Conservation (phyloP, 2,329 filamentous ascomycete genomes). For the Penicillium brevicompactum region DNA sequence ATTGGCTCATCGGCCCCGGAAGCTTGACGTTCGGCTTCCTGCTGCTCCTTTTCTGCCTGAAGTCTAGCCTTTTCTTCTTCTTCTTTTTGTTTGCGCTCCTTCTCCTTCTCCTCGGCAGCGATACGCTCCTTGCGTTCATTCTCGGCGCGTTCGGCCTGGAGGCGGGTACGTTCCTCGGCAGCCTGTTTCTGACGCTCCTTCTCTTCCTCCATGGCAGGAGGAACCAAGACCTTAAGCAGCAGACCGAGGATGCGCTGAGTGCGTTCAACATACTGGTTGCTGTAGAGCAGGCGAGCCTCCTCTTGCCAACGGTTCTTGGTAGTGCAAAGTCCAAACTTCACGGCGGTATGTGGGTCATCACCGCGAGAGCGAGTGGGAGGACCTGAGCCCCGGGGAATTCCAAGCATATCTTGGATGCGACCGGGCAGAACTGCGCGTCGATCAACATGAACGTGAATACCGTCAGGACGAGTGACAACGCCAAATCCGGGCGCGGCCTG, state of each 20-base stretch:
- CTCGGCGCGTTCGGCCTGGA: conserved; percentile 64
- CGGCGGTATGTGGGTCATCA: conserved; percentile 65
- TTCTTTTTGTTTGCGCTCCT: conserved; percentile 68
- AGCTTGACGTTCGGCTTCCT: conserved; percentile 44
- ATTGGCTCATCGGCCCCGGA: conserved; percentile 59
- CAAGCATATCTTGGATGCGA: conserved; percentile 55
- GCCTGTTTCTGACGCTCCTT: conserved; percentile 67
- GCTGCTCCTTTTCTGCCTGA: conserved; percentile 65
- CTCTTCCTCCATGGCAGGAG: conserved; percentile 79
- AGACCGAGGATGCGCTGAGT: conserved; percentile 67
- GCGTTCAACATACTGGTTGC: conserved; percentile 67
- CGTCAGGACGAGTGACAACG: conserved; percentile 49
- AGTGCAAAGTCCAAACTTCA: conserved; percentile 70
- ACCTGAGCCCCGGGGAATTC: conserved; percentile 34
- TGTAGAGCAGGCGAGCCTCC: conserved; percentile 85
- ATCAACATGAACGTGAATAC: conserved; percentile 58
- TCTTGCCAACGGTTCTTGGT: conserved; percentile 84
- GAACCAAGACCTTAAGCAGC: conserved; percentile 74
- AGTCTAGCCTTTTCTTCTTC: conserved; percentile 66
- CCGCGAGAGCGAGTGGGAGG: conserved; percentile 33
- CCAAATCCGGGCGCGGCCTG: conserved; percentile 47
- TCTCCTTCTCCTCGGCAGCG: conserved; percentile 70
- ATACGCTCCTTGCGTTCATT: conserved; percentile 65
- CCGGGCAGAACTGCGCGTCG: conserved; percentile 54
- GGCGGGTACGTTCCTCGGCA: conserved; percentile 57